Evolutionary conservation across 2,329 filamentous ascomycete species (phyloP).

Genomic region (Exophiala sp.): DNA sequence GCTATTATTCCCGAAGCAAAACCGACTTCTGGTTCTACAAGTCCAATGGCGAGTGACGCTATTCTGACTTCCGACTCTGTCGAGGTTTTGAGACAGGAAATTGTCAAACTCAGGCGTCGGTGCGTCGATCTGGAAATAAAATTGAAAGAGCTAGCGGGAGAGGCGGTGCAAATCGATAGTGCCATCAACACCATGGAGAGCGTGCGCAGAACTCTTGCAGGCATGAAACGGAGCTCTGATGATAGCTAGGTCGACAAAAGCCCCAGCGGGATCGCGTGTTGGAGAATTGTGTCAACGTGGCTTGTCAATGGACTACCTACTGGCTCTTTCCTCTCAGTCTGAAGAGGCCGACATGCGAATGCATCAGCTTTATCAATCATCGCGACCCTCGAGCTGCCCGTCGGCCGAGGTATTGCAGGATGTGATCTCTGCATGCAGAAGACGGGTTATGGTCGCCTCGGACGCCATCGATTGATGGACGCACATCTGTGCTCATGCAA

Average conservation of each 20-base stretch:
- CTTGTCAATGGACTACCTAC: no score
- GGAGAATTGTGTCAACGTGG: neutral
- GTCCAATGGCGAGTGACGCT: constrained; percentile 17
- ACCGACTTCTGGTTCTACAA: constrained; percentile 15
- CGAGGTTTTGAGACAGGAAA: constrained; percentile 26
- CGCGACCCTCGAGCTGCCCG: no score
- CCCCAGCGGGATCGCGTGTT: constrained; percentile 1
- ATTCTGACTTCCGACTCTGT: constrained; percentile 26
- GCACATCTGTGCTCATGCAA: no score
- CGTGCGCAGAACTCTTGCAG: constrained; percentile 30
- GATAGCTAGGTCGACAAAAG: constrained; percentile 14
- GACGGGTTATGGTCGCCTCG: no score
- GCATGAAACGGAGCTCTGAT: constrained; percentile 13
- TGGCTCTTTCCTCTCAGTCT: no score
- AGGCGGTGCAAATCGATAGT: constrained; percentile 23
- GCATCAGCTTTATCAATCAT: no score
- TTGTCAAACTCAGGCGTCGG: constrained; percentile 20
- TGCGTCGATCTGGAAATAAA: constrained; percentile 24
- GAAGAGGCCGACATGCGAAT: no score
- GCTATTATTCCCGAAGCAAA: constrained; percentile 13
- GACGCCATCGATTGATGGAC: no score
- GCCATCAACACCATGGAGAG: constrained; percentile 31
- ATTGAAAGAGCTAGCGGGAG: constrained; percentile 21
- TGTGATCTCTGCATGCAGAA: no score
- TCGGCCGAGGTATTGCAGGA: no score